Conservation (phyloP, 768 basidiomycete genomes). For the Boletus reticuloceps region DNA sequence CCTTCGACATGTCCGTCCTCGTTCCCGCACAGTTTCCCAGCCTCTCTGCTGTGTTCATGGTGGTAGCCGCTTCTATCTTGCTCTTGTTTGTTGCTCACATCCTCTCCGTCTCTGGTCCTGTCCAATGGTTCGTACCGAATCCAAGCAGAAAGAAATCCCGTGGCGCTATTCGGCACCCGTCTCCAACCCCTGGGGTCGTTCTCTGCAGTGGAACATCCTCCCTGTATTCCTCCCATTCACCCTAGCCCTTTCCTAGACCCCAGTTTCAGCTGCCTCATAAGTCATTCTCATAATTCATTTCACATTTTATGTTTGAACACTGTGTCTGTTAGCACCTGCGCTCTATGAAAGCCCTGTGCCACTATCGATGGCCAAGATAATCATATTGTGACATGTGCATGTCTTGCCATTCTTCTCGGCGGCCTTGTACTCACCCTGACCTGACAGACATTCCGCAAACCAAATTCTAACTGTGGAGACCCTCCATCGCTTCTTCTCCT, state of each 20-base stretch:
- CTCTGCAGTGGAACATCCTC: constrained; percentile 28
- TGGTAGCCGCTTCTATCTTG: constrained; percentile 24
- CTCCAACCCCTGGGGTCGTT: constrained; percentile 13
- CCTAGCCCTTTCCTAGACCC: constrained; percentile 15
- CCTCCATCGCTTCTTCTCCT: no score
- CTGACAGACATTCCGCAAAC: no score
- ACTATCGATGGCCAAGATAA: constrained; percentile 4
- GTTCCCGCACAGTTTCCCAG: constrained; percentile 30
- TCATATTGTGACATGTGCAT: no score
- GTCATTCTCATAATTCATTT: constrained; percentile 1
- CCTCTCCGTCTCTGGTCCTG: constrained; percentile 29
- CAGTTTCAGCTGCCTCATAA: constrained; percentile 33
- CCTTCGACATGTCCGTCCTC: constrained; percentile 29
- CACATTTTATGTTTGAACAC: neutral
- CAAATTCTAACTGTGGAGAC: no score
- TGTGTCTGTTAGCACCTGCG: constrained; percentile 36
- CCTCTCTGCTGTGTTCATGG: constrained; percentile 33
- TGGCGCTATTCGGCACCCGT: neutral
- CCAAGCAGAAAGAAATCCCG: constrained; percentile 14
- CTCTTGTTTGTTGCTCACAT: constrained; percentile 32
- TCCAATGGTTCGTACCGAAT: constrained; percentile 11
- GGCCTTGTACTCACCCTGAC: no score
- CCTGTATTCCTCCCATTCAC: constrained; percentile 29
- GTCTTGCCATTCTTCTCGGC: no score
- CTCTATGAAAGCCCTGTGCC: constrained; percentile 43